Conservation (phyloP, 345 rosid species). For the Raphanus sativus region DNA sequence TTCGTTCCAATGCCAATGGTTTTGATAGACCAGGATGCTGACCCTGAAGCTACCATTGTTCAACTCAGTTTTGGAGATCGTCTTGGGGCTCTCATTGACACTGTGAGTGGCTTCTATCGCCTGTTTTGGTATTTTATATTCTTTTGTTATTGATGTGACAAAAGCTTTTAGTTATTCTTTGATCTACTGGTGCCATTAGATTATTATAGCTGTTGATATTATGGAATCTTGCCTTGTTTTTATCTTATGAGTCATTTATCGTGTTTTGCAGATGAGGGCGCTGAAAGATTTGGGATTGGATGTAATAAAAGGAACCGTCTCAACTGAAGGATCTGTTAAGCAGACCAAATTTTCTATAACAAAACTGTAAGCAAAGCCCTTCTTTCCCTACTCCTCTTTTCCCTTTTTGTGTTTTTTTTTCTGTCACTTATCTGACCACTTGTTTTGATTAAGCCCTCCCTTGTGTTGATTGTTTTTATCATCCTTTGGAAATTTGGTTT, state of each 20-base stretch:
- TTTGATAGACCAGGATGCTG: slow-evolving; percentile 85
- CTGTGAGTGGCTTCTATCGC: slow-evolving; percentile 44
- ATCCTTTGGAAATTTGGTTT: background rate
- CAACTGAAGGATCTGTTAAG: slow-evolving; percentile 72
- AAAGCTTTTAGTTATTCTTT: background rate
- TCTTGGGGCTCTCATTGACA: slow-evolving; percentile 92
- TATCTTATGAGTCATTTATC: slow-evolving; percentile 9
- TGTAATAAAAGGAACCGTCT: slow-evolving; percentile 82
- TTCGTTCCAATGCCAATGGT: slow-evolving; percentile 49
- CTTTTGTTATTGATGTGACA: background rate
- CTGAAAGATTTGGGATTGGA: slow-evolving; percentile 85
- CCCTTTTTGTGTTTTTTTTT: background rate
- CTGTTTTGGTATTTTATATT: background rate
- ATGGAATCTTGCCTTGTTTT: background rate
- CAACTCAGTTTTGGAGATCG: slow-evolving; percentile 97
- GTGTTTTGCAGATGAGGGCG: slow-evolving; percentile 67
- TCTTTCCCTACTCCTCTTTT: background rate
- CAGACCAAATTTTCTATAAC: slow-evolving; percentile 76
- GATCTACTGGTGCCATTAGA: background rate
- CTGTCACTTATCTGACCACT: background rate
- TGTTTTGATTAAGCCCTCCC: background rate
- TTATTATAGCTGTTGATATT: background rate
- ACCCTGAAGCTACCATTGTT: slow-evolving; percentile 77
- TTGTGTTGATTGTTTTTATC: background rate
- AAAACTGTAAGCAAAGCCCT: slow-evolving; percentile 53